These are phyloP conservation scores for Pythium diclinum DNA, from an alignment of 352 stramenopile species.

Conservation along the genomic window DNA sequence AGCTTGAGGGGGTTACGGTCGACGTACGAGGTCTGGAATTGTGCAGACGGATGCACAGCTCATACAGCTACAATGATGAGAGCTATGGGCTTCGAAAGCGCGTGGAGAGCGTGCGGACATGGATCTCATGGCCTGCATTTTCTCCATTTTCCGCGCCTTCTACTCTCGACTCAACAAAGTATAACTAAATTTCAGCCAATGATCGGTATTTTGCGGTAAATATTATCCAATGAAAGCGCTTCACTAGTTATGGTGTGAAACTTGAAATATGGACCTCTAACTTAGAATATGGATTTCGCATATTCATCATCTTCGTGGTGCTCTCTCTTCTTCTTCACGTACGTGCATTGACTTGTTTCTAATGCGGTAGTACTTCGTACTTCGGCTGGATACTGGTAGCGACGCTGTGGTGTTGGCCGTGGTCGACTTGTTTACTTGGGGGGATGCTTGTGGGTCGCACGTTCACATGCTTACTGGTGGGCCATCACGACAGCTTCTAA, in stretches of 20 bases:
- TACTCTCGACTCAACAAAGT: no score
- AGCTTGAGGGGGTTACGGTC: no score
- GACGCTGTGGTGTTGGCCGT: not conserved
- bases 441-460: not conserved
- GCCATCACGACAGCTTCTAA: constrained; percentile 36
- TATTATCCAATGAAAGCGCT: not conserved
- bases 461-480: constrained; percentile 11
- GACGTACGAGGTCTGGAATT: no score
- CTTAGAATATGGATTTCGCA: not conserved
- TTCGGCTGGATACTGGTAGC: not conserved
- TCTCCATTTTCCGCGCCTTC: not conserved
- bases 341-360: not conserved
- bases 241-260: not conserved
- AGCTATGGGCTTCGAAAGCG: no score
- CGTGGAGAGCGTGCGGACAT: not conserved
- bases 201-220: not conserved
- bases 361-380: not conserved
- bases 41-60: no score
- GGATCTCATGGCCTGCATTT: not conserved
- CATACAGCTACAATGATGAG: no score
- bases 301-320: not conserved
- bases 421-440: not conserved
- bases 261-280: not conserved
- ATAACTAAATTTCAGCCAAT: not conserved
- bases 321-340: no score